A percentile compares a stretch with the other conserved stretches of the same genome.
phyloP scores from a whole-genome alignment of 345 rosid genomes.

The Euphorbia peplus region DNA sequence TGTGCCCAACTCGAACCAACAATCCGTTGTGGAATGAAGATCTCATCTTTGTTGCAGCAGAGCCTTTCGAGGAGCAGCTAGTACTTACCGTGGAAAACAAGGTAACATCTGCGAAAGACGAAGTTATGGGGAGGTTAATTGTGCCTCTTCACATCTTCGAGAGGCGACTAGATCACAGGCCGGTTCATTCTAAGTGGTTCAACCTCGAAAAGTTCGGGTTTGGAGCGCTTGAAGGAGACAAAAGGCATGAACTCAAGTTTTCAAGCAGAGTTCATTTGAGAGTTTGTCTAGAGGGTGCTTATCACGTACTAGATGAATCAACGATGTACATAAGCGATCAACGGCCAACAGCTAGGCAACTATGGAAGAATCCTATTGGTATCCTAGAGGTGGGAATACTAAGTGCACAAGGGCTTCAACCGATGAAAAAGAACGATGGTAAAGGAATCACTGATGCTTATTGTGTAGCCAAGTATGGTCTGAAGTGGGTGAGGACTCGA shows the following conservation, averaged over 20 bases:
- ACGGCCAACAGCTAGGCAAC: constrained; percentile 32
- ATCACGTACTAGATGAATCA: constrained; percentile 34
- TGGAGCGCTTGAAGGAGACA: constrained; percentile 26
- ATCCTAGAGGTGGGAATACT: constrained; percentile 33
- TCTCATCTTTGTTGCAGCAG: constrained; percentile 30
- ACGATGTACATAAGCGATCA: constrained; percentile 30
- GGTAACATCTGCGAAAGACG: constrained; percentile 23
- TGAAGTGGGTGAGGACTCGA: constrained; percentile 34
- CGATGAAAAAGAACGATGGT: constrained; percentile 27
- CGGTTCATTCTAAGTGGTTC: constrained; percentile 28
- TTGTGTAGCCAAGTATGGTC: constrained; percentile 35
- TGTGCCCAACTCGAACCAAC: constrained; percentile 23
- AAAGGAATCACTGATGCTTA: constrained; percentile 27
- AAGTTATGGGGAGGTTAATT: constrained; percentile 18
- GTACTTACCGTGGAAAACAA: constrained; percentile 26
- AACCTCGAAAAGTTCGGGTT: constrained; percentile 31
- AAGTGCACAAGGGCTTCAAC: constrained; percentile 33
- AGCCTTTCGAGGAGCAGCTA: constrained; percentile 33
- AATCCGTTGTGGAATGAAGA: constrained; percentile 36
- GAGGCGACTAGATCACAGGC: constrained; percentile 30
- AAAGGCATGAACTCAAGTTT: constrained; percentile 29
- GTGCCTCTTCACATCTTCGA: constrained; percentile 24
- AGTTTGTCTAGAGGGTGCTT: constrained; percentile 33
- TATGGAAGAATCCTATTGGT: constrained; percentile 31
- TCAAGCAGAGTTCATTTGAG: constrained; percentile 34